Evolutionary conservation across 768 basidiomycete genomes (phyloP).

Genomic region (Piloderma croceum): DNA sequence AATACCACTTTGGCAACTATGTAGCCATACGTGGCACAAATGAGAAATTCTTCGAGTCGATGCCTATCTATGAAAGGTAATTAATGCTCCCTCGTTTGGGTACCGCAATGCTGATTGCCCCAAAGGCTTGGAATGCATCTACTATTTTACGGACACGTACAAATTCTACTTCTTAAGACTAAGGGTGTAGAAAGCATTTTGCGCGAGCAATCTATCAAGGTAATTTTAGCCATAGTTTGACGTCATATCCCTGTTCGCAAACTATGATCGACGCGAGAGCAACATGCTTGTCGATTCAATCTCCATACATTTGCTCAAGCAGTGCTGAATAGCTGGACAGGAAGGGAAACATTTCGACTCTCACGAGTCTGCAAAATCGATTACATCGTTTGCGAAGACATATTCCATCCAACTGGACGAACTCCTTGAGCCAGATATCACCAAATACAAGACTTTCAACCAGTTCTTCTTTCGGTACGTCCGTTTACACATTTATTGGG

Average conservation of each 20-base stretch:
- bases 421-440: slow-evolving; percentile 57
- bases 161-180: slow-evolving; percentile 43
- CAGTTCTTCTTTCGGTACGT: slow-evolving; percentile 62
- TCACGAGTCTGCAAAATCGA: slow-evolving; percentile 44
- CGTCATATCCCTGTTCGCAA: too few relatives aligned
- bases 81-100: slow-evolving; percentile 16
- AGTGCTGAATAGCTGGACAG: slow-evolving; percentile 15
- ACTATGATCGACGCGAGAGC: too few relatives aligned
- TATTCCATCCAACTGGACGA: slow-evolving; percentile 54
- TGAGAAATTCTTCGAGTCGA: slow-evolving; percentile 61
- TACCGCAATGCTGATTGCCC: neutral
- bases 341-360: slow-evolving; percentile 55
- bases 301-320: slow-evolving; percentile 2
- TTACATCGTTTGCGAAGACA: slow-evolving; percentile 50
- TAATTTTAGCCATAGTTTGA: too few relatives aligned
- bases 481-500: neutral
- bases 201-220: slow-evolving; percentile 49
- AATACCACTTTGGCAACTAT: slow-evolving; percentile 57
- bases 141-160: slow-evolving; percentile 54
- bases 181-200: slow-evolving; percentile 45
- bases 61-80: slow-evolving; percentile 63
- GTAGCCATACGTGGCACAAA: slow-evolving; percentile 43
- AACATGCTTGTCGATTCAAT: too few relatives aligned
- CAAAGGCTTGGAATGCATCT: slow-evolving; percentile 67
- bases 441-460: slow-evolving; percentile 66